phyloP scores from a whole-genome alignment of 2,329 filamentous ascomycete genomes.

The Pezicula neosporulosa region DNA sequence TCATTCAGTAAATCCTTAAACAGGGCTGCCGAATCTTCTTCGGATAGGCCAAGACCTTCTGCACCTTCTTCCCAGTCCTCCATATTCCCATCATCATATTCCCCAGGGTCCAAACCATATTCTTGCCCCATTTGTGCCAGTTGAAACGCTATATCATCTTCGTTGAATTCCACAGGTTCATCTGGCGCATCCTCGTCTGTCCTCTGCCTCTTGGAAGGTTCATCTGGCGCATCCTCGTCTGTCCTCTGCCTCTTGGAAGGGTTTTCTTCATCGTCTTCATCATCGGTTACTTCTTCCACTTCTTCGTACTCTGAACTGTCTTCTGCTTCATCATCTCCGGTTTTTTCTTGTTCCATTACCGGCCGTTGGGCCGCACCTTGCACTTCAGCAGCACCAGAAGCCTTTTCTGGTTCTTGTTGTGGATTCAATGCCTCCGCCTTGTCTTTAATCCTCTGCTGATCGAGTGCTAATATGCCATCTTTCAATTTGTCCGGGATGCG shows the following conservation, averaged over 20 bases:
- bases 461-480: constrained; percentile 69
- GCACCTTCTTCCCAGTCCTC: constrained; percentile 67
- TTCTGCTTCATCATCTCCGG: constrained; percentile 36
- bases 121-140: constrained; percentile 84
- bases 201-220: constrained; percentile 45
- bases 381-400: constrained; percentile 20
- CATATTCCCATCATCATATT: constrained; percentile 65
- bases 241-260: constrained; percentile 46
- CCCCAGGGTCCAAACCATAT: constrained; percentile 74
- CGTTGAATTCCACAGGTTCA: constrained; percentile 73
- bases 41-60: constrained; percentile 66
- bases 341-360: constrained; percentile 11
- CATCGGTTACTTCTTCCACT: constrained; percentile 36
- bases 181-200: constrained; percentile 38
- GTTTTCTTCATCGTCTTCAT: constrained; percentile 47
- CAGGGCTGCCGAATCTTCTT: constrained; percentile 71
- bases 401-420: constrained; percentile 27
- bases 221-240: constrained; percentile 35
- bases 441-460: constrained; percentile 66
- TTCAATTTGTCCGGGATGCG: constrained; percentile 86
- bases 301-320: constrained; percentile 71
- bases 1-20: constrained; percentile 89
- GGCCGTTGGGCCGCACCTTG: constrained; percentile 11
- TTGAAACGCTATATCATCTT: constrained; percentile 92
- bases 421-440: constrained; percentile 38